Conservation (phyloP, 495 filamentous ascomycete species). For the Tetracladium setigerum region DNA sequence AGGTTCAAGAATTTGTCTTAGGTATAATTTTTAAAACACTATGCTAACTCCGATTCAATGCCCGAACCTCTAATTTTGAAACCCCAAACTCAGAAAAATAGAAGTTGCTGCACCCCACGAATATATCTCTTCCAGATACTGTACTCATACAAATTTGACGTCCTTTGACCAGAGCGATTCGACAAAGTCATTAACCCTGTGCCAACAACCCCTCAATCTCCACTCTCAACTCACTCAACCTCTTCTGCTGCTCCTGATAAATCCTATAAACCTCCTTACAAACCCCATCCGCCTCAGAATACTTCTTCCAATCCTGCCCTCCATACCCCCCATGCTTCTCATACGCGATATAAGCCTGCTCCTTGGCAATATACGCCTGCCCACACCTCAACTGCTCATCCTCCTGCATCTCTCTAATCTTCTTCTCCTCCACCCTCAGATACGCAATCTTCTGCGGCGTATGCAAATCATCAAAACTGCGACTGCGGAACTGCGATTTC, state of each 20-base stretch:
- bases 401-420: conserved; percentile 4
- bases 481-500: conserved; percentile 1
- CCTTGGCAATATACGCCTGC: conserved; percentile 8
- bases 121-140: no score
- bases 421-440: conserved; percentile 2
- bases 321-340: conserved; percentile 7
- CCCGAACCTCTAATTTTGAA: no score
- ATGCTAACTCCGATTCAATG: no score
- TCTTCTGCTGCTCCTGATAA: conserved; percentile 2
- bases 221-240: background rate
- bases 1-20: no score
- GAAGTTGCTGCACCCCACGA: no score
- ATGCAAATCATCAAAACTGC: background rate
- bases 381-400: conserved; percentile 7
- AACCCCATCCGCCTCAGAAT: background rate
- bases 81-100: no score
- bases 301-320: conserved; percentile 9
- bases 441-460: conserved; percentile 1
- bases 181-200: no score
- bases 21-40: no score
- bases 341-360: conserved; percentile 5
- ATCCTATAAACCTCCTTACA: conserved; percentile 1
- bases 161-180: no score
- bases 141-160: no score
- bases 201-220: conserved; percentile 7